Evolutionary conservation across 2,329 filamentous ascomycete genomes (phyloP), one percentile per base, ranked within the genome.

Genomic region (Periconia sp.): DNA sequence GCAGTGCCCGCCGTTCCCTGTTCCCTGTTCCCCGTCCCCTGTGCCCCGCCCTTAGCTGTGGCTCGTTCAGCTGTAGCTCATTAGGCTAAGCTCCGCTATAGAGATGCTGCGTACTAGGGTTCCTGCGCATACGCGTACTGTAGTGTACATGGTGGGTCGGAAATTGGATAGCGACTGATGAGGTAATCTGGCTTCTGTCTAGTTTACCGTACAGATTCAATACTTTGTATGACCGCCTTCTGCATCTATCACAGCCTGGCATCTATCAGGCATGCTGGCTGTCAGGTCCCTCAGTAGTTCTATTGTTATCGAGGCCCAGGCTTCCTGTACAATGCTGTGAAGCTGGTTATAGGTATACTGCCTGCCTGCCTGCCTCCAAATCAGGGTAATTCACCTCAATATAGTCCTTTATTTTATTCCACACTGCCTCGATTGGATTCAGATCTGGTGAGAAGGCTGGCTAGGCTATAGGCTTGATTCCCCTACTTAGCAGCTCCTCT

Each of bases 371-470:
- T 13, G 11, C 24, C n/a, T n/a, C n/a, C n/a, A 32, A 19, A 39
- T 45, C 36, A 15, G 30, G 36, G 36, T 45, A 40, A 24, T 40
- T 23, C 12, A 5, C 21, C 35, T 39, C 29, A 10, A 45, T 46
- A 25, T 37, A 41, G 26, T 46, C 37, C 38, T 48, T 48, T 32
- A 48, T 44, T 24, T 29, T 33, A 34, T 48, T 44, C 36, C 26
- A 48, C 3, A 48, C 28, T 17, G 36, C 15, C 37, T 44, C 23
- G 34, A 48, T 44, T 29, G 33, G 46, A 22, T 45, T 44, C 9
- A 44, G 36, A 26, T 44, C 40, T 25, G 41, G 46, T 22, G 35
- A 40, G 30, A 22, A 43, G 3, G 40, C 22, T 32, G 40, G 40
- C 45, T 30, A 48, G 22, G 21, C 36, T 26, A 48, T 43, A 8